A percentile compares a stretch with the other conserved stretches of the same genome.
Conservation (phyloP, 371 early-diverging fungal genomes). For the Mortierella sp. region DNA sequence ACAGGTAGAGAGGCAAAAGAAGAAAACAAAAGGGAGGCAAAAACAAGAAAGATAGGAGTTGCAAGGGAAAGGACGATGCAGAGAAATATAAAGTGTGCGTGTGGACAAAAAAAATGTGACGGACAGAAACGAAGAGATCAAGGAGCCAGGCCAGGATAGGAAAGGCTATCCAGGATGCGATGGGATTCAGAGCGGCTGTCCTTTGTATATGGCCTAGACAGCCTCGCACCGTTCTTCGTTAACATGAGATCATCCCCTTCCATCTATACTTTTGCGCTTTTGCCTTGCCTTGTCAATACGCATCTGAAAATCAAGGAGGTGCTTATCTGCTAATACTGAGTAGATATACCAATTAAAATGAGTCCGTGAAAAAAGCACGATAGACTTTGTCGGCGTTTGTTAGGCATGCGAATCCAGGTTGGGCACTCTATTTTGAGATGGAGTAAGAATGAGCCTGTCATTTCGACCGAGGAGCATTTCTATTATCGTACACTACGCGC, state of each 20-base stretch:
- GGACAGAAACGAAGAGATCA: not conserved
- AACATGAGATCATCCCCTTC: not conserved
- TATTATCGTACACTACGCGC: not conserved
- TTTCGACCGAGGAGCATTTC: not conserved
- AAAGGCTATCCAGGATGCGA: conserved; percentile 9
- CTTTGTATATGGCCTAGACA: not conserved
- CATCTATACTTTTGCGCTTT: not conserved
- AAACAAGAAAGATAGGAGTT: conserved; percentile 10
- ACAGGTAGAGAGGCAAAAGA: conserved; percentile 5
- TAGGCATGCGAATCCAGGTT: not conserved
- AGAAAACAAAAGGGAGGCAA: not conserved
- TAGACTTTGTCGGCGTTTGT: not conserved
- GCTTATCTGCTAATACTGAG: not conserved
- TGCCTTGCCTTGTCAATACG: not conserved
- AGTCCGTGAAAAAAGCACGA: not conserved
- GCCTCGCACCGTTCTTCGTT: not conserved
- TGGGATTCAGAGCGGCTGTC: conserved; percentile 5
- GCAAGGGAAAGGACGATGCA: not conserved
- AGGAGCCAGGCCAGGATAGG: conserved; percentile 8
- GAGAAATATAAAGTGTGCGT: conserved; percentile 6
- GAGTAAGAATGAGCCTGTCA: not conserved
- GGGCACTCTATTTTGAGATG: conserved; percentile 8
- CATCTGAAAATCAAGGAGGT: conserved; percentile 2
- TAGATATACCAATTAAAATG: not conserved
- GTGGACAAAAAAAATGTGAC: not conserved